Evolutionary conservation across 2,329 filamentous ascomycete species (phyloP), one percentile per base, ranked within the genome.

Genomic region (Talaromyces sp.): DNA sequence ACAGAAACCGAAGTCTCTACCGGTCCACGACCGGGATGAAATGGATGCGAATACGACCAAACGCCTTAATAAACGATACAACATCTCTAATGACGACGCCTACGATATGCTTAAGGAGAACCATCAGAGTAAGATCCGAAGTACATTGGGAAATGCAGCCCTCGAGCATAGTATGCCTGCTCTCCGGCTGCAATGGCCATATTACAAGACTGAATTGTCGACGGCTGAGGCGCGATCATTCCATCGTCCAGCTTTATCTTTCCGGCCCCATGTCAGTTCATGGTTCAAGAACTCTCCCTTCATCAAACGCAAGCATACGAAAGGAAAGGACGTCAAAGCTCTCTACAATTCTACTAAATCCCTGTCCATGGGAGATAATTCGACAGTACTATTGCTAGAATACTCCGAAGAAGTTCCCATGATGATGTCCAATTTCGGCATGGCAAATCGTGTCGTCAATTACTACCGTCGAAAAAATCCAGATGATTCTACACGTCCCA

Each of bases 41-140:
- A 62, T 86, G 85, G 78, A 84, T 83, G 84, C 86, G 15, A 87
- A 85, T 53, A 76, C 91, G 41, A 85, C 86, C 2, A 88, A 87
- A 56, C 86, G 89, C 57, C 81, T 96, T 36, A 84, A 84, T 37
- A 84, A 88, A 64, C 87, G 93, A 41, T 99, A 96, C 80, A 97
- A 97, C 70, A 89, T 95, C 59, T 96, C 92, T 31, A 97, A 97
- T 63, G 94, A 99, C 68, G 89, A 94, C 60, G 92, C 92, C 1
- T 99, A 99, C 71, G 92, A 97, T 69, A 85, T 91, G 60, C 83
- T 99, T 45, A 97, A 97, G 74, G 91, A 96, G 73, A 97, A 97
- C 69, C 92, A 96, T 69, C 91, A 96, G 75, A 91, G 90, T 80
- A 97, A 96, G 74, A 89, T 99, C 61, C 86, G 94, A 64, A 94